These are phyloP conservation scores for Lolium perenne DNA, from an alignment of 176 grass and related monocot species.

Conservation along the genomic window DNA sequence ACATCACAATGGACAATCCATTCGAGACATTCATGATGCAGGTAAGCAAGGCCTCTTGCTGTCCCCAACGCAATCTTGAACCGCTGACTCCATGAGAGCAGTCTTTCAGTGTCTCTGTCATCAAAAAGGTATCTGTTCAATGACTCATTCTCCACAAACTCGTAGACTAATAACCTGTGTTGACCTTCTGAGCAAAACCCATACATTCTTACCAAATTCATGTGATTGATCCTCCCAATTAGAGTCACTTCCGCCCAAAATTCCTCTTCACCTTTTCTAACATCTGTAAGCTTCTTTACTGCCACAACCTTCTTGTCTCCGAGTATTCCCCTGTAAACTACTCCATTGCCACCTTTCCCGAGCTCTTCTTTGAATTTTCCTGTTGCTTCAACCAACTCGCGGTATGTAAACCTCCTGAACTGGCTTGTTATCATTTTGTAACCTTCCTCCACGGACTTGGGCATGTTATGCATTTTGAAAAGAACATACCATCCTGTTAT, in stretches of 20 bases:
- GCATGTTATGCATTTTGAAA: slow-evolving; percentile 56
- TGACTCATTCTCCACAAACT: slow-evolving; percentile 76
- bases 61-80: slow-evolving; percentile 78
- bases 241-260: slow-evolving; percentile 71
- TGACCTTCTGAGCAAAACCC: slow-evolving; percentile 74
- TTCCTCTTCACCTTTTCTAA: slow-evolving; percentile 74
- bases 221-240: slow-evolving; percentile 82
- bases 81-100: slow-evolving; percentile 61
- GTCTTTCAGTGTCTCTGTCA: slow-evolving; percentile 26
- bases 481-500: slow-evolving; percentile 71
- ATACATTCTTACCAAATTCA: slow-evolving; percentile 81
- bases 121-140: slow-evolving; percentile 75
- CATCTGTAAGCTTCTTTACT: slow-evolving; percentile 76
- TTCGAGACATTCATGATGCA: slow-evolving; percentile 88
- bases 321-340: slow-evolving; percentile 73
- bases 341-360: slow-evolving; percentile 62
- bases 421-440: slow-evolving; percentile 78
- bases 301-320: slow-evolving; percentile 66
- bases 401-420: slow-evolving; percentile 72
- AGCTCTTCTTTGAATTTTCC: slow-evolving; percentile 78
- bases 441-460: slow-evolving; percentile 64
- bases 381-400: slow-evolving; percentile 65
- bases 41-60: slow-evolving; percentile 75
- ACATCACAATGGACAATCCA: slow-evolving; percentile 94
- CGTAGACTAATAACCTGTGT: slow-evolving; percentile 69